Base-by-base conservation (phyloP, 257 asterid species). In the Anisodus acutangulus region DNA sequence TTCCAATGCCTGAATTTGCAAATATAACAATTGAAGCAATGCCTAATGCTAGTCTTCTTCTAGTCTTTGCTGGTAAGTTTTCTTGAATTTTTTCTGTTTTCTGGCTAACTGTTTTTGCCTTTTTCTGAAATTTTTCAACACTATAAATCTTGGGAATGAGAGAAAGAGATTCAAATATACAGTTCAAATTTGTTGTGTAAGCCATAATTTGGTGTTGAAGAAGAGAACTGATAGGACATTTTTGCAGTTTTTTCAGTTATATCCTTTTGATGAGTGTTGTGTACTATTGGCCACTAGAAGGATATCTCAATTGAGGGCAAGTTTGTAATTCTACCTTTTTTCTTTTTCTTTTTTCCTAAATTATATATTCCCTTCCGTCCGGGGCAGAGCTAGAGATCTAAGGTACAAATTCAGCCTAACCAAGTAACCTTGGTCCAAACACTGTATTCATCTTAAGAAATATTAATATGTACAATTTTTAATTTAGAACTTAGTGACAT, bases 21-120 rank as follows among this genome's bases (percentile, higher is more conserved):
- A 88, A 81, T 59, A 62, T 8, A 59, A 76, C 45, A 66, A 81
- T 81, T 45, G 76, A 11, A 22, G 31, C 88, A 54, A 93, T 82
- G 72, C 95, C 90, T 4, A 90, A 47, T 54, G 88, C 90, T 26
- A 87, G 53, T 86, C 98, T 88, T 91, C 98, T 90, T 31, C 91
- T 84, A 3, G 90, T 51, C 16, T 41, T 9, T 60, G 57, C 8
- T 41, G 47, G 76, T 62, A 41, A 71, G 0, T 54, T 68, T 83
- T 83, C 70, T 31, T 31, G 35, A 31, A 31, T 31, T 31, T 31
- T 1, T 54, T 68, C 54, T 6, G 10, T 17, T 68, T 83, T 83
- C 47, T 70, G 62, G 22, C 26, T 45, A 2, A 41, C 6, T 17
- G 39, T 41, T 57, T 54, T 57, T 11, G 57, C 39, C 19, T 58